phyloP scores from a whole-genome alignment of 1,284 basidiomycete species.

The Sphaerobolus stellatus region DNA sequence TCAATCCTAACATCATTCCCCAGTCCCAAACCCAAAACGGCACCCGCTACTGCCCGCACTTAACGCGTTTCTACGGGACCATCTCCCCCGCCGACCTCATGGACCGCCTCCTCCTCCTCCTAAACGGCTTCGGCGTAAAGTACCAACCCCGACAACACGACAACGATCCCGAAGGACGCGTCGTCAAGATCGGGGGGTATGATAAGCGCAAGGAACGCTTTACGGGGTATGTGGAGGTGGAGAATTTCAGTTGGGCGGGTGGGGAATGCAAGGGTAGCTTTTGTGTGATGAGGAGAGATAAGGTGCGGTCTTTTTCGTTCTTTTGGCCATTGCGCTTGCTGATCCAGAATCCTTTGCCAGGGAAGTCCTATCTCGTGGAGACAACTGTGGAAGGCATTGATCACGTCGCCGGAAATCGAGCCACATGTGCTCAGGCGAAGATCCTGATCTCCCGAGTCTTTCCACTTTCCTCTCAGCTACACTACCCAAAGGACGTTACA shows the following conservation, averaged over 20 bases:
- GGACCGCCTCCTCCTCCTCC: constrained; percentile 49
- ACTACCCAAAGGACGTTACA: too few species aligned
- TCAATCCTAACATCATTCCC: neutral
- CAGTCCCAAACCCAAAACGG: constrained; percentile 78
- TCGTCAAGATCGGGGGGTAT: constrained; percentile 49
- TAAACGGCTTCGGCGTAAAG: constrained; percentile 49
- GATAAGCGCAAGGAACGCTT: constrained; percentile 60
- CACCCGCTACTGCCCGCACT: constrained; percentile 60
- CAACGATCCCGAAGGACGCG: too few species aligned
- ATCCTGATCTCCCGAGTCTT: too few species aligned
- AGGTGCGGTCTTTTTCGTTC: constrained; percentile 39
- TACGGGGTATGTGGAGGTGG: constrained; percentile 70
- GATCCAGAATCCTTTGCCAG: constrained; percentile 32
- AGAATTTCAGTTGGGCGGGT: constrained; percentile 49
- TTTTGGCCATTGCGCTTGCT: neutral
- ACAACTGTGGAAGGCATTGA: constrained; percentile 64
- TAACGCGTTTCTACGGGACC: constrained; percentile 78
- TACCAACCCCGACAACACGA: constrained; percentile 43
- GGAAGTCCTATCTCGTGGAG: constrained; percentile 77
- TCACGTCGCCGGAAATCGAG: constrained; percentile 47
- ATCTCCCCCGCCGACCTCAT: constrained; percentile 53
- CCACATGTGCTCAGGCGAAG: constrained; percentile 51
- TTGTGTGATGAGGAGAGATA: constrained; percentile 64
- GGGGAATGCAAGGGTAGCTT: constrained; percentile 49
- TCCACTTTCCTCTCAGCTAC: too few species aligned